Evolutionary conservation across 768 basidiomycete species (phyloP), one percentile per base, ranked within the genome.

Genomic region (Amanita muscaria): DNA sequence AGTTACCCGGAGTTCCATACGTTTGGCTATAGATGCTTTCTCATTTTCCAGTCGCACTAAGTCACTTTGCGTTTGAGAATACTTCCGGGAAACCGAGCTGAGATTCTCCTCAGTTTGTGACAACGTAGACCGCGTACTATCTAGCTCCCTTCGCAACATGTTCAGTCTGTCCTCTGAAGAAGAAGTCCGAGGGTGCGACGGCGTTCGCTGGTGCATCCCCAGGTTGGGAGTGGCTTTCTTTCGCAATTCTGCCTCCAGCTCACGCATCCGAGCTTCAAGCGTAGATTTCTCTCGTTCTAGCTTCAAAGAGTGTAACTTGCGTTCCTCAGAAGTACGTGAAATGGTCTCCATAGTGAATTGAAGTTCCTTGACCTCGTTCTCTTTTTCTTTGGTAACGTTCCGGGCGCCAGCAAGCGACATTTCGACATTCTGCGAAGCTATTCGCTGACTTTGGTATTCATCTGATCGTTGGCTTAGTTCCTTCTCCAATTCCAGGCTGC

Each of bases 41-140:
- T 79, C 77, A 45, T 86, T 87, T 50, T 78, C 74, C 6, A 69
- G 60, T 42, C 67, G 70, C 30, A 76, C 60, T 10, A 77, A 56
- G 18, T 76, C 70, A 14, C 63, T 62, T 40, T 79, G 77, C 6
- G 65, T 64, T 18, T 65, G 68, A 4, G 70, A 56, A 12, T 79
- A 62, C 49, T 76, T 80, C 48, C 73, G 67, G 33, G 67, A 69
- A 10, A 69, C 53, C 14, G 50, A 51, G 15, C 57, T 56, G 9
- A 83, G 59, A 40, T 67, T 70, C 18, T 53, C 50, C 14, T 77
- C 74, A 38, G 70, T 76, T 51, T 67, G 64, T 1, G 60, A 56
- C 3, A 77, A 56, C 9, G 64, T 57, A 5, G 66, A 61, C 15
- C 71, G 75, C 1, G 64, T 47, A 6, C 77, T 76, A 15, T 58